Percentiles rank a stretch among this genome's conserved stretches.
phyloP scores from a whole-genome alignment of 306 rosid genomes.

The Prunus mongolica region DNA sequence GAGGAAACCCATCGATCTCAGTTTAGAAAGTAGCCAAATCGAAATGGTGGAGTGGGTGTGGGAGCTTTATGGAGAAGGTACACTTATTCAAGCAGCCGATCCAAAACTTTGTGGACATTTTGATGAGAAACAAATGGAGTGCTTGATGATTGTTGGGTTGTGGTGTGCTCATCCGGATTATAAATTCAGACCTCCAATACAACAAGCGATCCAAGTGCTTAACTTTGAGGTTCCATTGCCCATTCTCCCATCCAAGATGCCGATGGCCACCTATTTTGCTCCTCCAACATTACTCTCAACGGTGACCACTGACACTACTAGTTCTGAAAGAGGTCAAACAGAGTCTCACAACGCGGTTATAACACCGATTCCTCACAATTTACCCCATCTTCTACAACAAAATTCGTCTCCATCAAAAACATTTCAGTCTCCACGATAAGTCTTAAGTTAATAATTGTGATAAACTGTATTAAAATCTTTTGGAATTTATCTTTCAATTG shows the following conservation, averaged over 20 bases:
- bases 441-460: not conserved
- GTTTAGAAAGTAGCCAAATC: not conserved
- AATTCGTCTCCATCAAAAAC: not conserved
- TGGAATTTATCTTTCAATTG: too few relatives aligned
- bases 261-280: not conserved
- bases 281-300: not conserved
- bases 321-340: not conserved
- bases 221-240: constrained; percentile 12
- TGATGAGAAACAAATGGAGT: not conserved
- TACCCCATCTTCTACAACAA: not conserved
- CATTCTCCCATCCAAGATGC: not conserved
- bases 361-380: not conserved
- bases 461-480: too few relatives aligned
- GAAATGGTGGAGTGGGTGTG: not conserved
- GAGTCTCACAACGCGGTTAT: not conserved
- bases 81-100: not conserved
- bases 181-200: not conserved
- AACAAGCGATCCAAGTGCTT: not conserved
- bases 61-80: constrained; percentile 2
- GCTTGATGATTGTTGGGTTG: not conserved
- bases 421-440: not conserved
- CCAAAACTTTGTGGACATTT: not conserved
- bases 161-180: constrained; percentile 11
- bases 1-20: not conserved
- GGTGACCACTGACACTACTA: not conserved